A percentile compares a stretch with the other conserved stretches of the same genome.
Conservation (phyloP, 805 yeast genomes). For the Hanseniaspora taiwanica region DNA sequence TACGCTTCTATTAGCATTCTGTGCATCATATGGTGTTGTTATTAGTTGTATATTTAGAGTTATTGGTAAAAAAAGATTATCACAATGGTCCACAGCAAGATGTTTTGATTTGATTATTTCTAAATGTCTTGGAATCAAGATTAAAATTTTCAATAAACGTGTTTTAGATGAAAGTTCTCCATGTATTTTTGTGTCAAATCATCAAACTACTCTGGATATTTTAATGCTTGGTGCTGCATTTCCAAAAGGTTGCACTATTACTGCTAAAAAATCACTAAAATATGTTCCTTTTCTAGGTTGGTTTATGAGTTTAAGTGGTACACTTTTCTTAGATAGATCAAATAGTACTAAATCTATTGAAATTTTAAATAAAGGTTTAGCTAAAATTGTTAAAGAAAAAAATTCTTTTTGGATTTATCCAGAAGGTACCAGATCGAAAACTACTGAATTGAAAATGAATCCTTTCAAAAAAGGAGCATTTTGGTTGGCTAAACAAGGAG, state of each 20-base stretch:
- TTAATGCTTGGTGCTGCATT: constrained; percentile 69
- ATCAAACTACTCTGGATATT: constrained; percentile 83
- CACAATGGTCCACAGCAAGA: constrained; percentile 86
- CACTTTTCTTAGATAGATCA: constrained; percentile 79
- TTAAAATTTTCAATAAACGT: constrained; percentile 56
- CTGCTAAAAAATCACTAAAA: constrained; percentile 77
- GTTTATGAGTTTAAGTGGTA: constrained; percentile 88
- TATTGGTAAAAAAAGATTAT: constrained; percentile 60
- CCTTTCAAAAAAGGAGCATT: constrained; percentile 97
- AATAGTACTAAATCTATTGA: constrained; percentile 62
- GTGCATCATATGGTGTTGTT: constrained; percentile 65
- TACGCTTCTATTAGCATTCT: constrained; percentile 36
- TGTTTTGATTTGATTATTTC: constrained; percentile 58
- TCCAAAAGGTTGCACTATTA: constrained; percentile 81
- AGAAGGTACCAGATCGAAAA: constrained; percentile 90
- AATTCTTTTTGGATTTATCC: constrained; percentile 86
- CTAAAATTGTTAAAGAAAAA: constrained; percentile 42
- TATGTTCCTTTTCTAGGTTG: constrained; percentile 88
- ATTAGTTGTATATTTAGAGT: constrained; percentile 57
- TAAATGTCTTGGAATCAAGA: constrained; percentile 50
- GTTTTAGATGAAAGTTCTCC: constrained; percentile 42
- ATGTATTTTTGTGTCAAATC: constrained; percentile 74
- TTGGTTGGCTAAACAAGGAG: constrained; percentile 90
- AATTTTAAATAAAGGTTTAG: constrained; percentile 60
- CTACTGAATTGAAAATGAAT: constrained; percentile 50